These are phyloP conservation scores for Cordyceps cicadae DNA, from an alignment of 2,329 filamentous ascomycete species.

Conservation along the genomic window DNA sequence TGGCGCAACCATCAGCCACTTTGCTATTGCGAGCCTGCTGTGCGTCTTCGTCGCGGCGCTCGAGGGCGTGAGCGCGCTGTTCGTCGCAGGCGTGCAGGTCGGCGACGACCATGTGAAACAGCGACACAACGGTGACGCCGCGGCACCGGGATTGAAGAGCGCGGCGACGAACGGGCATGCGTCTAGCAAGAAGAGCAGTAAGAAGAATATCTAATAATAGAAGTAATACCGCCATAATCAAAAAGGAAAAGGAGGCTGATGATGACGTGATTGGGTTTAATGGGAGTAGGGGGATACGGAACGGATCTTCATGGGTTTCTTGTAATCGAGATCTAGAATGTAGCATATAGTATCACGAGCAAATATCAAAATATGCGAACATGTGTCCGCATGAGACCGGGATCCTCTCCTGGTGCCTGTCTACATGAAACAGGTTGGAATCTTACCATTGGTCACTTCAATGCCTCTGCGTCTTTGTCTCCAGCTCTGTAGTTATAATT, in stretches of 20 bases:
- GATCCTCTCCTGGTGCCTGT: neutral
- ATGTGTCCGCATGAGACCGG: no score
- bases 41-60: conserved; percentile 86
- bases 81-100: conserved; percentile 74
- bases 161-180: conserved; percentile 2
- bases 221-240: neutral
- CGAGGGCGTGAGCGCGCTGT: conserved; percentile 75
- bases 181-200: neutral
- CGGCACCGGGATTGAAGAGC: neutral
- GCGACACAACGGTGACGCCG: neutral
- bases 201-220: conserved; percentile 7
- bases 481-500: neutral
- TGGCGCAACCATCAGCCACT: conserved; percentile 92
- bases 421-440: neutral
- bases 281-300: neutral
- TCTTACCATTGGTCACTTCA: neutral
- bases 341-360: neutral
- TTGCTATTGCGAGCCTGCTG: conserved; percentile 80
- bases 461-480: neutral
- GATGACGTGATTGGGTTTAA: neutral
- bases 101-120: conserved; percentile 21
- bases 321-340: neutral
- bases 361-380: neutral
- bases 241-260: neutral
- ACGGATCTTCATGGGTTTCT: neutral